These are phyloP conservation scores for Calonectria hongkongensis DNA, from an alignment of 2,329 filamentous ascomycete species.

Conservation along the genomic window DNA sequence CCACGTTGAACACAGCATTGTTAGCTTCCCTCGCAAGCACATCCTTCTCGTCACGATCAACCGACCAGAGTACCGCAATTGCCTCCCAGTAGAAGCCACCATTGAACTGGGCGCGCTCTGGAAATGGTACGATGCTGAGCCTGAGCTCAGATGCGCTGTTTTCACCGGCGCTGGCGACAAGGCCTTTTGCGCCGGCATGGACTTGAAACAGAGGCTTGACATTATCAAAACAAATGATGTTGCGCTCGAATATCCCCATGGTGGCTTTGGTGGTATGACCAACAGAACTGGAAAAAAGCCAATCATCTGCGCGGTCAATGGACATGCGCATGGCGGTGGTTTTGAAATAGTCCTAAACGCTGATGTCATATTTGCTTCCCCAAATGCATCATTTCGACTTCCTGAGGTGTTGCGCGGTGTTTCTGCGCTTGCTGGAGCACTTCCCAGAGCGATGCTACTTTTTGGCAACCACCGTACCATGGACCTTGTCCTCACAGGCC, in stretches of 20 bases:
- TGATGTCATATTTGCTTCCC: conserved; percentile 75
- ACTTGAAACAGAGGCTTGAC: conserved; percentile 68
- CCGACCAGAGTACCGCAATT: conserved; percentile 64
- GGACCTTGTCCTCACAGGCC: conserved; percentile 58
- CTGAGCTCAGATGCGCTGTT: conserved; percentile 68
- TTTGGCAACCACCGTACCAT: conserved; percentile 60
- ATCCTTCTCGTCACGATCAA: conserved; percentile 68
- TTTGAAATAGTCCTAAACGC: conserved; percentile 63
- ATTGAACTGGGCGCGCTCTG: conserved; percentile 66
- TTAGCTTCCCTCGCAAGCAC: conserved; percentile 64
- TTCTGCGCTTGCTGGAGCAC: conserved; percentile 73
- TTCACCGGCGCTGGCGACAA: conserved; percentile 70
- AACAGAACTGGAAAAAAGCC: conserved; percentile 59
- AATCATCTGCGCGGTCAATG: conserved; percentile 57
- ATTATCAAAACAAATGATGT: conserved; percentile 55
- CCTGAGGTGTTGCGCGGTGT: conserved; percentile 77
- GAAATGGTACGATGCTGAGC: conserved; percentile 70
- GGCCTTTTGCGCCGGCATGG: conserved; percentile 73
- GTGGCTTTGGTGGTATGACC: conserved; percentile 59
- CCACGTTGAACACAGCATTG: conserved; percentile 56
- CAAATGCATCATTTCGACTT: conserved; percentile 71
- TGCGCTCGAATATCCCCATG: conserved; percentile 50
- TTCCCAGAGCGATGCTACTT: conserved; percentile 67
- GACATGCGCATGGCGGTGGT: conserved; percentile 58
- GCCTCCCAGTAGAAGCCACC: conserved; percentile 60